Percentiles rank a stretch among this genome's conserved stretches.
phyloP scores from a whole-genome alignment of 2,329 filamentous ascomycete species.

The Xylaria sp. region DNA sequence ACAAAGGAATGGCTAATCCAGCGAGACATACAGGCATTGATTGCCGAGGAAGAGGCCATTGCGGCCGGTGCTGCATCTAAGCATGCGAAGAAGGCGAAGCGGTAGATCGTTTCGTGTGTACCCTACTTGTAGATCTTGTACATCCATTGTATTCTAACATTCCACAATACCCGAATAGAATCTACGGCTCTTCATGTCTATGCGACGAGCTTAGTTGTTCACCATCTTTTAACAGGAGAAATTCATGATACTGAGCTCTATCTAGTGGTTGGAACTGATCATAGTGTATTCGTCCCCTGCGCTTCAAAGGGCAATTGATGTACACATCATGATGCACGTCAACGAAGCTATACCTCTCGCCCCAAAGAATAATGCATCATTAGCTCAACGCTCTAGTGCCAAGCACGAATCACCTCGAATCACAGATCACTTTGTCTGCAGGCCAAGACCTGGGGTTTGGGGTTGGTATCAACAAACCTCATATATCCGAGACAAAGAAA shows the following conservation, averaged over 20 bases:
- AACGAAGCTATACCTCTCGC: not conserved
- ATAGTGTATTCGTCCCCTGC: not conserved
- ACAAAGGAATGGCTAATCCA: constrained; percentile 80
- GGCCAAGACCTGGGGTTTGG: constrained; percentile 25
- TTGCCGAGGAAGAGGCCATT: constrained; percentile 68
- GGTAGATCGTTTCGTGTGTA: constrained; percentile 14
- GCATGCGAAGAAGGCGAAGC: constrained; percentile 41
- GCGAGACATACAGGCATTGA: constrained; percentile 76
- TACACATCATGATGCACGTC: not conserved
- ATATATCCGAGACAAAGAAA: not conserved
- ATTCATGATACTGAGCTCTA: not conserved
- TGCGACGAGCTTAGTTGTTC: not conserved
- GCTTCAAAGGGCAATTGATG: no score
- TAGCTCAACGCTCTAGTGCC: not conserved
- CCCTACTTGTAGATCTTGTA: constrained; percentile 14
- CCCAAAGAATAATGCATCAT: not conserved
- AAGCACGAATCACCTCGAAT: constrained; percentile 3
- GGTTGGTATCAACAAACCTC: not conserved
- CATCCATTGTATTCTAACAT: not conserved
- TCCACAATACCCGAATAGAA: constrained; percentile 16
- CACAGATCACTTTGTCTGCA: not conserved
- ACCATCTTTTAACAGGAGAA: not conserved
- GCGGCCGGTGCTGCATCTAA: constrained; percentile 50
- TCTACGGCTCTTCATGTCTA: not conserved
- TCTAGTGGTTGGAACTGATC: not conserved